These are phyloP conservation scores for Gnaphalium uliginosum DNA, from an alignment of 129 eudicot genomes.

Conservation along the genomic window DNA sequence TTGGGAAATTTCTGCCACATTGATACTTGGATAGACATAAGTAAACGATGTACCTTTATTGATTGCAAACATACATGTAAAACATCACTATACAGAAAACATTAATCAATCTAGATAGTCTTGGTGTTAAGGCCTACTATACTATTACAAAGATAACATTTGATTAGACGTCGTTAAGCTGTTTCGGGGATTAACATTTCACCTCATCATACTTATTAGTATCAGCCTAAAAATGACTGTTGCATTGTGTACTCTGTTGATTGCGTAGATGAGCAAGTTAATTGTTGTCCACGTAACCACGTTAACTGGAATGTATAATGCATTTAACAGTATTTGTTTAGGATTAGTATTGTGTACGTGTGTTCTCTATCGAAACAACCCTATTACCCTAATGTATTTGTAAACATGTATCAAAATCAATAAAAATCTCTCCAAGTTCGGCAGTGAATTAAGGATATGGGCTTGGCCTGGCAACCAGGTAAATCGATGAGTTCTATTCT, in stretches of 20 bases:
- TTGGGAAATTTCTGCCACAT: constrained; percentile 11
- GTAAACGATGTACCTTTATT: neutral
- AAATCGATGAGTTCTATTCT: neutral
- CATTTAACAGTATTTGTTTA: neutral
- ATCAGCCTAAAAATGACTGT: neutral
- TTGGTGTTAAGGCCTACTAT: constrained; percentile 5
- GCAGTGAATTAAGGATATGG: too few species aligned
- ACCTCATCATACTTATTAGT: neutral
- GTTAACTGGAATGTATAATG: neutral
- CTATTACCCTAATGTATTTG: neutral
- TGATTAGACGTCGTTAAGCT: neutral
- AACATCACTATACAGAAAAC: neutral
- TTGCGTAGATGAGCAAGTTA: neutral
- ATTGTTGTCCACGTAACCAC: too few species aligned
- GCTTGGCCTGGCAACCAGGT: neutral
- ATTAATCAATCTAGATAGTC: neutral
- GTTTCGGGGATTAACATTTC: neutral
- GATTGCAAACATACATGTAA: constrained; percentile 21
- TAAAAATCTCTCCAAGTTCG: neutral
- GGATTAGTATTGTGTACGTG: neutral
- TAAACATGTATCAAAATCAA: neutral
- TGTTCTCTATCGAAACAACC: neutral
- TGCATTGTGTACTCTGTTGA: neutral
- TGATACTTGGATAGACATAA: constrained; percentile 5
- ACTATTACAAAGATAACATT: neutral